Conservation (phyloP, 331 rosid species). For the Erythrophleum ivorense region DNA sequence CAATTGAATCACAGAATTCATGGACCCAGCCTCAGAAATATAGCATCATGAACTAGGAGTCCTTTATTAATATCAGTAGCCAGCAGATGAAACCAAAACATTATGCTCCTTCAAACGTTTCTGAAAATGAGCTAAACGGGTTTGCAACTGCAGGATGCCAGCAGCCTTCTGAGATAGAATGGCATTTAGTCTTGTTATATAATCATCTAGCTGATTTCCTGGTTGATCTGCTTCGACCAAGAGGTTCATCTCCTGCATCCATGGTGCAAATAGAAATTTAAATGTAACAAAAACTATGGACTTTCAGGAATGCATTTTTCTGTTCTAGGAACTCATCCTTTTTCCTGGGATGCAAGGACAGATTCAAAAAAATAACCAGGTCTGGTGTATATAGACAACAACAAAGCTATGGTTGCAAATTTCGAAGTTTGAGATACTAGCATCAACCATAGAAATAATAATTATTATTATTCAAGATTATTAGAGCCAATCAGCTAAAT, state of each 20-base stretch:
- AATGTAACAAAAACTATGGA: not conserved
- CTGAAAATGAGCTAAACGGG: slow-evolving; percentile 88
- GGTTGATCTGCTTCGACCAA: slow-evolving; percentile 98
- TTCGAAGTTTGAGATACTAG: not conserved
- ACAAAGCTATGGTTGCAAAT: not conserved
- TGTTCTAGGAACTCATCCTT: slow-evolving; percentile 7
- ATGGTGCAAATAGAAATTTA: slow-evolving; percentile 31
- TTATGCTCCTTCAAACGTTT: slow-evolving; percentile 93
- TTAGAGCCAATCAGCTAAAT: slow-evolving; percentile 37
- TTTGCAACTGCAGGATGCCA: slow-evolving; percentile 89
- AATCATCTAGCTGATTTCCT: slow-evolving; percentile 88
- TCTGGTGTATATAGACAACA: not conserved
- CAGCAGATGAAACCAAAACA: slow-evolving; percentile 81
- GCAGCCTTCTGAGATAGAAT: slow-evolving; percentile 98
- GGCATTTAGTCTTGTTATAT: slow-evolving; percentile 72
- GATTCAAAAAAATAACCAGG: slow-evolving; percentile 18
- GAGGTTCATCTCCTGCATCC: slow-evolving; percentile 92
- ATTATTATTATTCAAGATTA: slow-evolving; percentile 13
- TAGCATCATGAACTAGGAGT: slow-evolving; percentile 19
- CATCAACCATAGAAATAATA: not conserved
- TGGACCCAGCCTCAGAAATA: slow-evolving; percentile 28
- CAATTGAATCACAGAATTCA: slow-evolving; percentile 34
- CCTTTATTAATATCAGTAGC: slow-evolving; percentile 52
- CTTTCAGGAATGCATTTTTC: slow-evolving; percentile 25
- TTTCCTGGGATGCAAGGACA: slow-evolving; percentile 17